Conservation (phyloP, 305 asterid species). For the Caryopteris hybrid region DNA sequence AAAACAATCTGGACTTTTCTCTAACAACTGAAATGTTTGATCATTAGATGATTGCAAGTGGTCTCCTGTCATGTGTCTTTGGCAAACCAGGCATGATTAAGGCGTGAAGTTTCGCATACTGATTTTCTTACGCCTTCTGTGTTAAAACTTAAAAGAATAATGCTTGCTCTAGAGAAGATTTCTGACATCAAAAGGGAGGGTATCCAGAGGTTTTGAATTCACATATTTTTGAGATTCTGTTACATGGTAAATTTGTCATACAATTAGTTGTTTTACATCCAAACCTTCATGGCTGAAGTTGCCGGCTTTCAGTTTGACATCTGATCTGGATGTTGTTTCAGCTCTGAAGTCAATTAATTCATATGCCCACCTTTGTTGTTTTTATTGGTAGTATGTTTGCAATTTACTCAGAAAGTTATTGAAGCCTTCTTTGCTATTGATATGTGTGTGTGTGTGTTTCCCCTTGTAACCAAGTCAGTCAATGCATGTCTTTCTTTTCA, state of each 20-base stretch:
- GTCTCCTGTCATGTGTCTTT: slow-evolving; percentile 18
- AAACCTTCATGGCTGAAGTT: slow-evolving; percentile 70
- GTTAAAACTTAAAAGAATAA: slow-evolving; percentile 56
- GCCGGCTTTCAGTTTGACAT: slow-evolving; percentile 78
- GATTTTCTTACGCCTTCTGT: slow-evolving; percentile 84
- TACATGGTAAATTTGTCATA: neutral
- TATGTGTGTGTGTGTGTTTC: no score
- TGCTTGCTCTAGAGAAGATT: slow-evolving; percentile 51
- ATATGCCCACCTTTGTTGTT: neutral
- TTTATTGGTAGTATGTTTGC: no score
- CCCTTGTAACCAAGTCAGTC: no score
- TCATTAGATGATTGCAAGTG: no score
- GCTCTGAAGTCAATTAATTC: slow-evolving; percentile 63
- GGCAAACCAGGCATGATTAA: slow-evolving; percentile 77
- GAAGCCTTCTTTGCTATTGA: no score
- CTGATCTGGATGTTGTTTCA: slow-evolving; percentile 73
- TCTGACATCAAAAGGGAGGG: slow-evolving; percentile 78
- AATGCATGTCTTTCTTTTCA: no score
- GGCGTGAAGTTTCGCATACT: slow-evolving; percentile 74
- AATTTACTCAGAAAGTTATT: no score
- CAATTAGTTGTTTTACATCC: neutral
- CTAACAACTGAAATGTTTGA: no score
- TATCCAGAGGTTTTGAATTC: slow-evolving; percentile 73
- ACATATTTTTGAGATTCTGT: neutral
- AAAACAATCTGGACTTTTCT: no score